These are phyloP conservation scores for Suhomyces maxii DNA, from an alignment of 1,139 yeast genomes.

Conservation along the genomic window DNA sequence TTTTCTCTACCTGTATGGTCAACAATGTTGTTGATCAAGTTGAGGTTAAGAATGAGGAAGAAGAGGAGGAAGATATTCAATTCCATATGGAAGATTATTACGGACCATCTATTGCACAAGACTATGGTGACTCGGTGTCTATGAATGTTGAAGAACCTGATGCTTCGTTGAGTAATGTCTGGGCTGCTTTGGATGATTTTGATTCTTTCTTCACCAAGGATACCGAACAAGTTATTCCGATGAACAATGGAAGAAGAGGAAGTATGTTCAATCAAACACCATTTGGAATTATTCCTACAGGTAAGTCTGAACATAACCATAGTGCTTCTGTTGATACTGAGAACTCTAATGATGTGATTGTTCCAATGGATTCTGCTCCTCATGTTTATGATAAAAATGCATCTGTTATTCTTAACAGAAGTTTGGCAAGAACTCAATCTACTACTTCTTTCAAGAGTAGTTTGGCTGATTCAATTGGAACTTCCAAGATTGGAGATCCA, in stretches of 20 bases:
- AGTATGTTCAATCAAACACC: conserved; percentile 6
- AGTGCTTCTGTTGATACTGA: conserved; percentile 54
- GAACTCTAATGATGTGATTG: conserved; percentile 36
- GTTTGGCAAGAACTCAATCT: conserved; percentile 74
- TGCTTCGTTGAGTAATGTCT: conserved; percentile 86
- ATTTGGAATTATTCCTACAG: conserved; percentile 1
- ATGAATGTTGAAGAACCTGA: conserved; percentile 59
- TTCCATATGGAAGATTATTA: conserved; percentile 71
- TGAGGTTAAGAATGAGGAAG: conserved; percentile 21
- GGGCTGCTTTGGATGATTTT: conserved; percentile 93
- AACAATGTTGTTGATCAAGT: conserved; percentile 29
- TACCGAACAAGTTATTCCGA: conserved; percentile 26
- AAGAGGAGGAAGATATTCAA: conserved; percentile 48
- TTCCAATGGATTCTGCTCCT: conserved; percentile 70
- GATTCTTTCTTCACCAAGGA: conserved; percentile 91
- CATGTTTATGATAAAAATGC: conserved; percentile 79
- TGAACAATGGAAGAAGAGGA: conserved; percentile 8
- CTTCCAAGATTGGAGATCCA: conserved; percentile 19
- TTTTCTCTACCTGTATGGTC: conserved; percentile 76
- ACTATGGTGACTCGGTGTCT: conserved; percentile 36
- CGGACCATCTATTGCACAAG: conserved; percentile 28
- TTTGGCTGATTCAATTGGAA: conserved; percentile 60
- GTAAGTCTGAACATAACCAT: conserved; percentile 34
- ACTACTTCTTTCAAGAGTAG: conserved; percentile 74
- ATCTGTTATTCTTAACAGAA: conserved; percentile 68